Evolutionary conservation across 257 asterid species (phyloP).

Genomic region (Echium plantagineum): DNA sequence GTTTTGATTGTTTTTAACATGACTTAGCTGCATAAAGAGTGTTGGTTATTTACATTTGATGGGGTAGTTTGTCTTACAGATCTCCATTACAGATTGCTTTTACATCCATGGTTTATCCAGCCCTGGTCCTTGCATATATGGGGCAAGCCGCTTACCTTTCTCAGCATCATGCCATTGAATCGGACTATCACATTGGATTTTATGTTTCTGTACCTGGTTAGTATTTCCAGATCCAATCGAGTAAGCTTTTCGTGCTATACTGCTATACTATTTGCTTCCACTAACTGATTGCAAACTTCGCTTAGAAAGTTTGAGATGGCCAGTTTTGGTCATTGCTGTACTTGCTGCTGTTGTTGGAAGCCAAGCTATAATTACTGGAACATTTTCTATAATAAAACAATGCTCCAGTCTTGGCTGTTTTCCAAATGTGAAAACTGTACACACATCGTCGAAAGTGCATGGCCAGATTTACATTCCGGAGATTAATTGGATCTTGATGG

Average conservation of each 20-base stretch:
- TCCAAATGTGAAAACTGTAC: constrained; percentile 70
- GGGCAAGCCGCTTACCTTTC: constrained; percentile 95
- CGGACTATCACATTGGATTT: constrained; percentile 51
- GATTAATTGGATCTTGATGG: constrained; percentile 77
- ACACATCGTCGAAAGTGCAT: constrained; percentile 74
- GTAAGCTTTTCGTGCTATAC: not conserved
- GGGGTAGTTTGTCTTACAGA: constrained; percentile 13
- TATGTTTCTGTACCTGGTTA: constrained; percentile 86
- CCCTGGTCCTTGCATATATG: constrained; percentile 83
- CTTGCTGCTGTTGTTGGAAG: constrained; percentile 97
- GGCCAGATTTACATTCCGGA: constrained; percentile 96
- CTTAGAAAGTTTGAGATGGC: constrained; percentile 56
- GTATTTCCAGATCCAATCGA: not conserved
- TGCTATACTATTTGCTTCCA: not conserved
- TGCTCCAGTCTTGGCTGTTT: constrained; percentile 90
- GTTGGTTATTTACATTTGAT: too few species aligned
- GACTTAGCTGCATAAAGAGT: not conserved
- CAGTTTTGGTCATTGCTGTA: constrained; percentile 79
- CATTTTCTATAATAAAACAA: constrained; percentile 84
- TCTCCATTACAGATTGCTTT: constrained; percentile 52
- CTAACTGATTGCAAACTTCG: not conserved
- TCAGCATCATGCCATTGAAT: constrained; percentile 36
- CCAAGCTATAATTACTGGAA: constrained; percentile 90
- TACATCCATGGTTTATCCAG: constrained; percentile 65
- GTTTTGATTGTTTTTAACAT: not conserved